Conservation (phyloP, 2,329 filamentous ascomycete genomes). For the Xylaria sp. region DNA sequence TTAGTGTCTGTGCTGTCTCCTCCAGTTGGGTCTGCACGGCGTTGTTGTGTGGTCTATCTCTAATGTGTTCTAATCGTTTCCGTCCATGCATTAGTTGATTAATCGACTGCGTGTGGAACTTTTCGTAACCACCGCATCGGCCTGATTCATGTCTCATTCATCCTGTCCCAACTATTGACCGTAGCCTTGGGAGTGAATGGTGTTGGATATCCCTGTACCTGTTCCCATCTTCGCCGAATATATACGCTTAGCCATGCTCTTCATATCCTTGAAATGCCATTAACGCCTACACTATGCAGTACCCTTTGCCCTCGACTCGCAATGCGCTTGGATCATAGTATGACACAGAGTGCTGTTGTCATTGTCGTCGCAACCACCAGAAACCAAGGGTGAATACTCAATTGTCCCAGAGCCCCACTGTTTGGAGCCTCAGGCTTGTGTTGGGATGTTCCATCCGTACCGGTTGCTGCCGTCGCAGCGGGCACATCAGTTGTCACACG, state of each 20-base stretch:
- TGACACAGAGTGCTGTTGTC: conserved; percentile 25
- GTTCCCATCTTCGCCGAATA: conserved; percentile 11
- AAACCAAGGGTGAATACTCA: conserved; percentile 19
- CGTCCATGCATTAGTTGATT: not conserved
- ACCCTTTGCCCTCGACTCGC: not conserved
- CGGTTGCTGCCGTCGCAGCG: conserved; percentile 14
- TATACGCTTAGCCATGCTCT: conserved; percentile 5
- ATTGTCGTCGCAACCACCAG: conserved; percentile 14
- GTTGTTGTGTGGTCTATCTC: conserved; percentile 23
- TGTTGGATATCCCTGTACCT: conserved; percentile 14
- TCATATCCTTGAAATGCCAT: conserved; percentile 6
- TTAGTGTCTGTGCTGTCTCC: conserved; percentile 12
- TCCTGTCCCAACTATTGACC: not conserved
- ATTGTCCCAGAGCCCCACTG: conserved; percentile 18
- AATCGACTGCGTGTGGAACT: not conserved
- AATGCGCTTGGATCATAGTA: conserved; percentile 24
- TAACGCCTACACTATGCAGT: conserved; percentile 21
- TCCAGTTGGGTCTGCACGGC: not conserved
- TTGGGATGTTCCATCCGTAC: conserved; percentile 6
- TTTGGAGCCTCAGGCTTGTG: conserved; percentile 35
- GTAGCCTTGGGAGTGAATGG: not conserved
- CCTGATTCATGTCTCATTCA: conserved; percentile 8
- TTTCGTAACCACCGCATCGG: not conserved
- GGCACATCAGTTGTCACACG: conserved; percentile 4
- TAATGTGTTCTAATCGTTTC: conserved; percentile 15